These are phyloP conservation scores for Oryza brachyantha DNA, from an alignment of 176 grass and related monocot species.

Conservation along the genomic window DNA sequence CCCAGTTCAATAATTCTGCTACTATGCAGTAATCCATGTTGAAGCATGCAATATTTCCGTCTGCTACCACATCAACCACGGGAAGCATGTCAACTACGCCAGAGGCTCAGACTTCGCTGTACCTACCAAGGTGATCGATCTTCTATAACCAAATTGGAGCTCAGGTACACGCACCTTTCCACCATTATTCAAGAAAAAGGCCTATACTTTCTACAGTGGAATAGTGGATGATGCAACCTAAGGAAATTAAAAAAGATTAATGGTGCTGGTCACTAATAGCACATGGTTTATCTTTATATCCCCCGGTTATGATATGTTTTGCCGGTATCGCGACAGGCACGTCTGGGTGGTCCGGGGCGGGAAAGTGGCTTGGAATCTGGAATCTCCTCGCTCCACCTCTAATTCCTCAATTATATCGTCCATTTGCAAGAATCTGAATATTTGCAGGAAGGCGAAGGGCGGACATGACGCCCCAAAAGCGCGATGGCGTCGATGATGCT, in stretches of 20 bases:
- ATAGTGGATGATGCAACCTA: neutral
- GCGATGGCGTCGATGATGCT: slow-evolving; percentile 19
- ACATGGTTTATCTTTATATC: slow-evolving; percentile 1
- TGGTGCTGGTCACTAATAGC: neutral
- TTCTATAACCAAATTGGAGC: slow-evolving; percentile 11
- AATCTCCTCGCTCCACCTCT: slow-evolving; percentile 43
- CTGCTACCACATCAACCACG: neutral
- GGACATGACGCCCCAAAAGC: slow-evolving; percentile 46
- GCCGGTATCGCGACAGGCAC: slow-evolving; percentile 38
- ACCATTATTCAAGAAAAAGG: neutral
- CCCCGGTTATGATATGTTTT: slow-evolving; percentile 2
- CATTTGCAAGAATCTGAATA: slow-evolving; percentile 63
- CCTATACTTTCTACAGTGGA: neutral
- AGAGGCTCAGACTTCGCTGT: slow-evolving; percentile 16
- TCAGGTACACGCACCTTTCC: slow-evolving; percentile 22
- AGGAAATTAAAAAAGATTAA: neutral
- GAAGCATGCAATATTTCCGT: neutral
- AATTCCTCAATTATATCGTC: slow-evolving; percentile 43
- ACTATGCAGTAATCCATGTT: neutral
- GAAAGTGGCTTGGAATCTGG: slow-evolving; percentile 42
- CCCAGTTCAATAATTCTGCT: slow-evolving; percentile 26
- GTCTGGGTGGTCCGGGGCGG: slow-evolving; percentile 27
- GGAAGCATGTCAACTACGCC: neutral
- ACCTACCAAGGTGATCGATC: slow-evolving; percentile 9
- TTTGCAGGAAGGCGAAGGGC: slow-evolving; percentile 13